Conservation (phyloP, 305 asterid species). For the Lippia alba region DNA sequence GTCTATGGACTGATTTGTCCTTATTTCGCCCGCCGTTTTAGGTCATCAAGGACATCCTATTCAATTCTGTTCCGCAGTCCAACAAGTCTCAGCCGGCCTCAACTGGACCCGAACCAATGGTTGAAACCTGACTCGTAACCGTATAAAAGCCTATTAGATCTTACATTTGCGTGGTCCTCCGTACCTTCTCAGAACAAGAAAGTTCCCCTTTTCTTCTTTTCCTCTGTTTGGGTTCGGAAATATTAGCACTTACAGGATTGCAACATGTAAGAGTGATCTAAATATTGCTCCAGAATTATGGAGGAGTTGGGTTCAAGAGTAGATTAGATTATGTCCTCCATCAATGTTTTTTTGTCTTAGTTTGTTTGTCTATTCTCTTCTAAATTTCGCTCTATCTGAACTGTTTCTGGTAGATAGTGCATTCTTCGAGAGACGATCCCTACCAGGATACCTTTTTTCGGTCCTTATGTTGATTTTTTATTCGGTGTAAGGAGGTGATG, state of each 20-base stretch:
- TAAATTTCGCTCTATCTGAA: constrained; percentile 13
- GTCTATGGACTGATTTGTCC: neutral
- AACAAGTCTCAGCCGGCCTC: constrained; percentile 57
- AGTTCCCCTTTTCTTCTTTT: too few species aligned
- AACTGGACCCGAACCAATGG: constrained; percentile 86
- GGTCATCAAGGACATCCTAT: constrained; percentile 95
- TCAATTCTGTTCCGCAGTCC: constrained; percentile 82
- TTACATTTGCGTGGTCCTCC: neutral
- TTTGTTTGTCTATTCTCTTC: constrained; percentile 19
- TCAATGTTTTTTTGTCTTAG: constrained; percentile 4
- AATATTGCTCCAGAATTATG: constrained; percentile 14
- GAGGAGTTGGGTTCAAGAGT: neutral
- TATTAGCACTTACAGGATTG: neutral
- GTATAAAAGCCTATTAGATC: neutral
- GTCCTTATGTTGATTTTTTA: too few species aligned
- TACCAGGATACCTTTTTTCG: neutral
- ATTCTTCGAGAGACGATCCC: neutral
- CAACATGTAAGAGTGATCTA: neutral
- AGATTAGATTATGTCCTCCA: neutral
- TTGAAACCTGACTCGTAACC: constrained; percentile 60
- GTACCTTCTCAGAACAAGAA: neutral
- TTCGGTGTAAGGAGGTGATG: neutral
- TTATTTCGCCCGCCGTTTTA: constrained; percentile 32
- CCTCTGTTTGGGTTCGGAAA: neutral
- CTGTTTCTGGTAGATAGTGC: neutral